Percentiles rank a stretch among this genome's conserved stretches.
These are phyloP conservation scores for Trypanosoma theileri DNA, from an alignment of 208 protist species.

Conservation along the genomic window DNA sequence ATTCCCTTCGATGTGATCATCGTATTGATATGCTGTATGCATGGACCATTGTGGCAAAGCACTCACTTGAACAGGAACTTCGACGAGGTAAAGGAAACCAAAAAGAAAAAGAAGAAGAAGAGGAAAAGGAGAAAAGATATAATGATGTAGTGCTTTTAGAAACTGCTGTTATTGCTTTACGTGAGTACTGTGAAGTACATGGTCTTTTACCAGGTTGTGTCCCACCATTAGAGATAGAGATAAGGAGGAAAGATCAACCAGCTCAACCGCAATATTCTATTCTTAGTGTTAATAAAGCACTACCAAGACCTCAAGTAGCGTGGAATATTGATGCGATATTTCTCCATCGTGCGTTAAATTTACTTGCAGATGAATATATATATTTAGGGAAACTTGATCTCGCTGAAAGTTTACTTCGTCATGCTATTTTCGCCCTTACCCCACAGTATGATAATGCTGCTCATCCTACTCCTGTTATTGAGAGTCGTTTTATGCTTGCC, in stretches of 20 bases:
- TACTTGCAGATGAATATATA: slow-evolving; percentile 25
- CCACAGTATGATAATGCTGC: slow-evolving; percentile 56
- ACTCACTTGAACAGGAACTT: slow-evolving; percentile 27
- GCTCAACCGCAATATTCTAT: not conserved
- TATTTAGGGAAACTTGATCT: slow-evolving; percentile 8
- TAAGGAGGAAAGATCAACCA: not conserved
- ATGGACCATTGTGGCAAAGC: slow-evolving; percentile 31
- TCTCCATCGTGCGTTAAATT: slow-evolving; percentile 25
- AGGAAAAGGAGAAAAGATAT: slow-evolving; percentile 1
- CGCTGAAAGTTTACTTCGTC: slow-evolving; percentile 27
- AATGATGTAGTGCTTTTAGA: slow-evolving; percentile 2
- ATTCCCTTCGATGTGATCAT: slow-evolving; percentile 19
- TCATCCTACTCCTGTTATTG: slow-evolving; percentile 52
- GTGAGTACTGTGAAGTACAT: slow-evolving; percentile 24
- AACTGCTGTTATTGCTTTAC: slow-evolving; percentile 8
- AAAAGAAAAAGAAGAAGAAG: slow-evolving; percentile 7
- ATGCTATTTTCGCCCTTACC: slow-evolving; percentile 40
- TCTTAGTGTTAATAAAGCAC: too few species aligned
- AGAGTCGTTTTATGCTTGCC: slow-evolving; percentile 60
- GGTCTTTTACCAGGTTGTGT: slow-evolving; percentile 3
- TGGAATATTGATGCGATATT: slow-evolving; percentile 26
- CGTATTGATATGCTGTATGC: slow-evolving; percentile 34
- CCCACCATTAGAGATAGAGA: not conserved
- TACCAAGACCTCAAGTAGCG: not conserved
- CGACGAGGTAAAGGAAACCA: not conserved